phyloP scores from a whole-genome alignment of 305 asterid species.

The Fraxinus sp. region DNA sequence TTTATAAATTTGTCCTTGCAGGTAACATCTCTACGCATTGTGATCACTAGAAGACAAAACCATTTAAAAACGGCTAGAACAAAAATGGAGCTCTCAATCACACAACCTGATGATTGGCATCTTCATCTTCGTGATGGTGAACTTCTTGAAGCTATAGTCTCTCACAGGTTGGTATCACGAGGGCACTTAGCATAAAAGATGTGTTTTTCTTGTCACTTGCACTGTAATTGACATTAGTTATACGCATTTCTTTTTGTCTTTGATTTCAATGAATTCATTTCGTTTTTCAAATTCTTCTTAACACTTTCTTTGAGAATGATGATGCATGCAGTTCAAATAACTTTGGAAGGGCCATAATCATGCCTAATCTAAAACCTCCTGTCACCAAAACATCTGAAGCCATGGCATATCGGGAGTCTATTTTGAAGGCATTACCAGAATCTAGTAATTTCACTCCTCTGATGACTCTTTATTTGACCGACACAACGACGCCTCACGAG shows the following conservation, averaged over 20 bases:
- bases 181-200: background rate
- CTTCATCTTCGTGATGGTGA: conserved; percentile 98
- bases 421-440: conserved; percentile 66
- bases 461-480: conserved; percentile 95
- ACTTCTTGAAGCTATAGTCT: conserved; percentile 68
- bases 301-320: conserved; percentile 12
- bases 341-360: conserved; percentile 87
- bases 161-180: conserved; percentile 60
- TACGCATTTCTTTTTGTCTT: background rate
- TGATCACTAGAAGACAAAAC: conserved; percentile 32
- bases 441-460: conserved; percentile 66
- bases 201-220: background rate
- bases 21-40: conserved; percentile 33
- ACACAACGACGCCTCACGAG: conserved; percentile 72
- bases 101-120: conserved; percentile 96
- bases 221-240: background rate
- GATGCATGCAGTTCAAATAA: conserved; percentile 53
- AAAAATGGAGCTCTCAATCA: conserved; percentile 70
- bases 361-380: conserved; percentile 93
- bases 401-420: conserved; percentile 60
- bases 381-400: conserved; percentile 84
- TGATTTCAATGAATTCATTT: conserved; percentile 6
- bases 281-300: conserved; percentile 6
- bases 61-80: conserved; percentile 32
- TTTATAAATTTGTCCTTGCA: conserved; percentile 19